phyloP scores from a whole-genome alignment of 169 alveolate genomes.

The Cryptosporidium muris region DNA sequence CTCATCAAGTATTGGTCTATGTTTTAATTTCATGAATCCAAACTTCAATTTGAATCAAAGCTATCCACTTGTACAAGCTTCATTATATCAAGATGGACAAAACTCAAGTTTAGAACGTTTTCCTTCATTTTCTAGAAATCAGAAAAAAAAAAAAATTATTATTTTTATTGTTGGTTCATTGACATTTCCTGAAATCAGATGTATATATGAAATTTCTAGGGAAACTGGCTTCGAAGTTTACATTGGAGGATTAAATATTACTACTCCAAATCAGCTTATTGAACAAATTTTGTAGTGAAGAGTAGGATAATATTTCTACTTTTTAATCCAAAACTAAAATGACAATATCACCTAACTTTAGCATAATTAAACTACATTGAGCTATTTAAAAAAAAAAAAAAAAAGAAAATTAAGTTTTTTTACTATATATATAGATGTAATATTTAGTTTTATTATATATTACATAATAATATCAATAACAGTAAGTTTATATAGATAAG shows the following conservation, averaged over 20 bases:
- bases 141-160: constrained; percentile 69
- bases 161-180: constrained; percentile 82
- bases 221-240: constrained; percentile 77
- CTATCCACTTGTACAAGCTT: too few species aligned
- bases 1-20: too few species aligned
- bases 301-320: background rate
- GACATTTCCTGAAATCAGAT: constrained; percentile 82
- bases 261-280: constrained; percentile 57
- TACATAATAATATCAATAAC: too few species aligned
- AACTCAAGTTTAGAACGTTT: too few species aligned
- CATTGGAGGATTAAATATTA: constrained; percentile 80
- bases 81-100: too few species aligned
- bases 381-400: background rate
- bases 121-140: too few species aligned
- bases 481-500: too few species aligned
- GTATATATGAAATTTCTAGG: constrained; percentile 75
- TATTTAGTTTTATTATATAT: too few species aligned
- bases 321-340: background rate
- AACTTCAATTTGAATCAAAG: too few species aligned
- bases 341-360: background rate
- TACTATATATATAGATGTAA: too few species aligned
- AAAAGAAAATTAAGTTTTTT: background rate
- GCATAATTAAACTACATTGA: background rate
- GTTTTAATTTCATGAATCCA: background rate
- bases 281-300: constrained; percentile 19